phyloP scores from a whole-genome alignment of 2,329 filamentous ascomycete species.

The Trichophyton mentagrophytes region DNA sequence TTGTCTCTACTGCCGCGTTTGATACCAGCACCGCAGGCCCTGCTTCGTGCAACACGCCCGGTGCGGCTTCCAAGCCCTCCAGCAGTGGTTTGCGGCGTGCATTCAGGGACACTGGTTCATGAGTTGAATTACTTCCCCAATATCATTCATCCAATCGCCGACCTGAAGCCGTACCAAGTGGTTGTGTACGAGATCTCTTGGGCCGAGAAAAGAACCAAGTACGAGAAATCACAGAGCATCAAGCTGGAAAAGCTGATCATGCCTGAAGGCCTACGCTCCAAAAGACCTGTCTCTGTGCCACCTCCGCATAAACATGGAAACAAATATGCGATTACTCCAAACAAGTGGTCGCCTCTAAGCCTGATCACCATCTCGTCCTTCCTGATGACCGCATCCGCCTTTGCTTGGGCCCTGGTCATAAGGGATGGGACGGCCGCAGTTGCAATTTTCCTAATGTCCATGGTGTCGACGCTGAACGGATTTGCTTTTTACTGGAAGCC shows the following conservation, averaged over 20 bases:
- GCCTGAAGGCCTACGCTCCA: neutral
- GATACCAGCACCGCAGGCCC: constrained; percentile 49
- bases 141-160: constrained; percentile 42
- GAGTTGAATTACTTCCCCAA: constrained; percentile 51
- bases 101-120: constrained; percentile 43
- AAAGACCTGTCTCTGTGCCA: neutral
- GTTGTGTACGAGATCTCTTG: constrained; percentile 41
- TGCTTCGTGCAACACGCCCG: constrained; percentile 46
- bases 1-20: constrained; percentile 48
- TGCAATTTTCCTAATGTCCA: constrained; percentile 41
- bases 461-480: constrained; percentile 43
- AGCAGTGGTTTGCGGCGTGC: constrained; percentile 46
- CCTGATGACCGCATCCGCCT: constrained; percentile 19
- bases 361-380: constrained; percentile 42
- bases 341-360: constrained; percentile 42
- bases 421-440: constrained; percentile 41
- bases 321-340: constrained; percentile 10
- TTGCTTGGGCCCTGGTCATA: constrained; percentile 21
- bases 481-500: constrained; percentile 48
- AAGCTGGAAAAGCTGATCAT: constrained; percentile 3
- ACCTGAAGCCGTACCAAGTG: constrained; percentile 28
- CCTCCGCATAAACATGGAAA: neutral
- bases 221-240: constrained; percentile 2
- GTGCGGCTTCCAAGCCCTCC: constrained; percentile 43
- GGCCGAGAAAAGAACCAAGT: constrained; percentile 2